Base-by-base conservation (phyloP, 495 filamentous ascomycete genomes). In the Penicillium salamii region DNA sequence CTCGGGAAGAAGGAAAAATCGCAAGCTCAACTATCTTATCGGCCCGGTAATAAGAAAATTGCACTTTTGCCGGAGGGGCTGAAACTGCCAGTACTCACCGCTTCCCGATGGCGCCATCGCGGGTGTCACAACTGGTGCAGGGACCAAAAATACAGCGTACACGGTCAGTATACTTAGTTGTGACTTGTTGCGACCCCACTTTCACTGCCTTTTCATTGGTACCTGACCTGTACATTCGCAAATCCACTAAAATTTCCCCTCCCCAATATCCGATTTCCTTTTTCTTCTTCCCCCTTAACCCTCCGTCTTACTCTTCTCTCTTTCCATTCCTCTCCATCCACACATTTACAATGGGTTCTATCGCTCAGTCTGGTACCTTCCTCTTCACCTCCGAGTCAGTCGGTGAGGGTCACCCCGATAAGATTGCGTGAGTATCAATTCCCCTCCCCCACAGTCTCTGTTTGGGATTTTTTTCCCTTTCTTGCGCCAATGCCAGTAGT, bases 351-450 rank as follows among this genome's bases (percentile, higher is more conserved):
- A 88, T 87, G 82, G 79, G 78, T 69, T 70, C 63, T 53, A 55
- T 74, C 43, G 61, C 76, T 59, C 79, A 82, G 55, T 60, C 78
- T 59, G 85, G 81, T 54, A 93, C 89, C 59, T 97, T 96, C 81
- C 85, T 97, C 59, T 98, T 98, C 87, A 98, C 92, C 72, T 98
- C 92, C 72, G 93, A 98, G 76, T 96, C 91, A 33, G 93, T 98
- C 62, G 92, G 92, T 66, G 91, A 96, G 78, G 93, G 93, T 55
- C 91, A 97, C 78, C 90, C 91, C 54, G 91, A 97, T 76, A 96
- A 97, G 85, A 96, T 96, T 68, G 89, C 88, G 81, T 85, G 68
- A 65, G 80, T 73, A 57, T 51, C 48, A 44, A 44, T 50, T 29
- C 36, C 52, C 45, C 35, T 20, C 24, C 12, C 29, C 3, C 3